phyloP scores from a whole-genome alignment of 371 early-diverging fungal genomes.

The Zancudomyces culisetae region DNA sequence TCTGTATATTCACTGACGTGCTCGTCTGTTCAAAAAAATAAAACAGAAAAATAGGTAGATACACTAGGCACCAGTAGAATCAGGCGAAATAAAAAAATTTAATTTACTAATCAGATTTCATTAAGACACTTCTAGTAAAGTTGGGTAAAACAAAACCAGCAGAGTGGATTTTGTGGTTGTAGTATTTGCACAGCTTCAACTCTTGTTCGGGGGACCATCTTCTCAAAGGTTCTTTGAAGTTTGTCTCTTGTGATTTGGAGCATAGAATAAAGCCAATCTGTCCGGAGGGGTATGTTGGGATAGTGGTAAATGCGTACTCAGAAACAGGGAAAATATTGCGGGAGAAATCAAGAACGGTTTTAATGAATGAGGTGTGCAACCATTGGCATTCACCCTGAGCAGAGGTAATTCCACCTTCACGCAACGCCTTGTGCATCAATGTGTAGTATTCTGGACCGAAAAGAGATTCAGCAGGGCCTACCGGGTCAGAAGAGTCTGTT shows the following conservation, averaged over 20 bases:
- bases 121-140: slow-evolving; percentile 39
- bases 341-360: slow-evolving; percentile 56
- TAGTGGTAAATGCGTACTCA: slow-evolving; percentile 78
- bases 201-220: slow-evolving; percentile 58
- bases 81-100: not conserved
- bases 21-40: too few relatives aligned
- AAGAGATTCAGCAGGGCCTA: slow-evolving; percentile 86
- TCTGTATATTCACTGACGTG: too few relatives aligned
- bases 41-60: too few relatives aligned
- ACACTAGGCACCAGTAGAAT: not conserved
- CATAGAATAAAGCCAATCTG: slow-evolving; percentile 89
- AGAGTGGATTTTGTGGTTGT: slow-evolving; percentile 81
- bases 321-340: slow-evolving; percentile 67
- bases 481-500: slow-evolving; percentile 96
- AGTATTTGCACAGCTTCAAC: slow-evolving; percentile 63
- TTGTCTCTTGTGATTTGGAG: slow-evolving; percentile 50
- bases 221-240: slow-evolving; percentile 61
- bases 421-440: slow-evolving; percentile 77
- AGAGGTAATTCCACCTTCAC: slow-evolving; percentile 75
- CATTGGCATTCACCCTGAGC: slow-evolving; percentile 97
- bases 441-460: slow-evolving; percentile 80
- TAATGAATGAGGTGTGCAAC: slow-evolving; percentile 83
- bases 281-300: slow-evolving; percentile 94
- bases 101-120: not conserved
- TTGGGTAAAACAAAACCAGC: slow-evolving; percentile 83